Conservation (phyloP, 495 filamentous ascomycete species). For the Cercophora sp. region DNA sequence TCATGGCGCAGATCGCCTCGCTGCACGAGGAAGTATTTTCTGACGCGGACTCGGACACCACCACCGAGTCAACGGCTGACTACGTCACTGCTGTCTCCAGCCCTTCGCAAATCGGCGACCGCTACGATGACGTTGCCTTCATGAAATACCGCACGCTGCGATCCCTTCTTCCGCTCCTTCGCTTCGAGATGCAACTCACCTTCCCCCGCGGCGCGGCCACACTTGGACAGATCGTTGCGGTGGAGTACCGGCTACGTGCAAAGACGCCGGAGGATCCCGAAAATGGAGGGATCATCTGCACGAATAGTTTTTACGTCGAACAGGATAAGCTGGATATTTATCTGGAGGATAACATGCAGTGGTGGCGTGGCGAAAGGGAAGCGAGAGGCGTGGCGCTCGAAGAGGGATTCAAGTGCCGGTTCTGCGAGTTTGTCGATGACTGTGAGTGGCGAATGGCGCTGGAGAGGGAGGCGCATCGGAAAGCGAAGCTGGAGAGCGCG, state of each 20-base stretch:
- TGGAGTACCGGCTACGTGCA: slow-evolving; percentile 54
- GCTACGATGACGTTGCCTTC: neutral
- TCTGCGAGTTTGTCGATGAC: slow-evolving; percentile 51
- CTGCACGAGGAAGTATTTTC: slow-evolving; percentile 58
- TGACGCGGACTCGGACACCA: slow-evolving; percentile 29
- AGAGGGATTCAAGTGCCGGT: slow-evolving; percentile 84
- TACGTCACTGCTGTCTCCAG: slow-evolving; percentile 20
- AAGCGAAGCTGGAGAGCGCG: slow-evolving; percentile 12
- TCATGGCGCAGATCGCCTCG: slow-evolving; percentile 71
- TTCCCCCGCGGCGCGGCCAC: slow-evolving; percentile 50
- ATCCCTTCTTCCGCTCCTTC: slow-evolving; percentile 35
- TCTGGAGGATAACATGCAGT: slow-evolving; percentile 64
- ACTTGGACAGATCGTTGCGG: slow-evolving; percentile 56
- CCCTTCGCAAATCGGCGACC: slow-evolving; percentile 28
- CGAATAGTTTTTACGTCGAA: slow-evolving; percentile 67
- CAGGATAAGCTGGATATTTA: slow-evolving; percentile 58
- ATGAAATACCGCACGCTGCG: slow-evolving; percentile 39
- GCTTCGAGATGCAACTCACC: slow-evolving; percentile 48
- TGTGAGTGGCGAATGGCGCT: slow-evolving; percentile 50
- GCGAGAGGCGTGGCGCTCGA: slow-evolving; percentile 79
- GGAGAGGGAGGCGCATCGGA: slow-evolving; percentile 28
- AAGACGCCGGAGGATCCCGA: slow-evolving; percentile 28
- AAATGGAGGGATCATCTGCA: slow-evolving; percentile 51
- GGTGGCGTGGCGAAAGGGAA: slow-evolving; percentile 80
- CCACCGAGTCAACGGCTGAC: slow-evolving; percentile 8